Conservation (phyloP, 129 eudicot genomes). For the Glebionis coronaria region DNA sequence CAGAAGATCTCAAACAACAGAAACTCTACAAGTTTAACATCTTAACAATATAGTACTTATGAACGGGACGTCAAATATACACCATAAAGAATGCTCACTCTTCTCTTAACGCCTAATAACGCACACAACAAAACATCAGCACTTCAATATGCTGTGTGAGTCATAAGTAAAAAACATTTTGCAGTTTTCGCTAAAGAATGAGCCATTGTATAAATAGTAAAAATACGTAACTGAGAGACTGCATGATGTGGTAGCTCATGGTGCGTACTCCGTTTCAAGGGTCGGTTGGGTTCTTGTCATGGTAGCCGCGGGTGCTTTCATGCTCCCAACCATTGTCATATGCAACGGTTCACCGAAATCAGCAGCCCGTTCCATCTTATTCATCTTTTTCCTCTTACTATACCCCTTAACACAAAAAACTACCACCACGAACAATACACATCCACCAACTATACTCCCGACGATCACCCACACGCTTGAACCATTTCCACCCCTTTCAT, state of each 20-base stretch:
- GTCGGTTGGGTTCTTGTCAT: conserved; percentile 80
- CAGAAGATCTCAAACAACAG: not conserved
- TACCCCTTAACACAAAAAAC: conserved; percentile 40
- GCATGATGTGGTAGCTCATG: conserved; percentile 28
- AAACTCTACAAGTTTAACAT: not conserved
- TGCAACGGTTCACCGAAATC: conserved; percentile 72
- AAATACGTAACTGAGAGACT: conserved; percentile 26
- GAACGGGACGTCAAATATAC: conserved; percentile 24
- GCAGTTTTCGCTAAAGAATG: conserved; percentile 22
- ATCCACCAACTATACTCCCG: conserved; percentile 60
- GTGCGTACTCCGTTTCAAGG: conserved; percentile 75
- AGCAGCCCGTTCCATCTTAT: conserved; percentile 73
- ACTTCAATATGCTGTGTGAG: conserved; percentile 20
- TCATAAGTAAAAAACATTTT: conserved; percentile 23
- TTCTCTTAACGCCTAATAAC: conserved; percentile 6
- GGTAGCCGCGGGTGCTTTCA: conserved; percentile 81
- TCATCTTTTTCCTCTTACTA: conserved; percentile 47
- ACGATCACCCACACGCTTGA: conserved; percentile 50
- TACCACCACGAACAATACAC: conserved; percentile 48
- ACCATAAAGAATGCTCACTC: conserved; percentile 25
- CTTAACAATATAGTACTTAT: conserved; percentile 28
- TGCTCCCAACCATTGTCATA: conserved; percentile 58
- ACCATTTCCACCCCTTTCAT: conserved; percentile 20
- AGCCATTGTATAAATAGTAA: conserved; percentile 21
- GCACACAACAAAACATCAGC: conserved; percentile 1